Conservation (phyloP, 495 filamentous ascomycete species). For the Choiromyces venosus region DNA sequence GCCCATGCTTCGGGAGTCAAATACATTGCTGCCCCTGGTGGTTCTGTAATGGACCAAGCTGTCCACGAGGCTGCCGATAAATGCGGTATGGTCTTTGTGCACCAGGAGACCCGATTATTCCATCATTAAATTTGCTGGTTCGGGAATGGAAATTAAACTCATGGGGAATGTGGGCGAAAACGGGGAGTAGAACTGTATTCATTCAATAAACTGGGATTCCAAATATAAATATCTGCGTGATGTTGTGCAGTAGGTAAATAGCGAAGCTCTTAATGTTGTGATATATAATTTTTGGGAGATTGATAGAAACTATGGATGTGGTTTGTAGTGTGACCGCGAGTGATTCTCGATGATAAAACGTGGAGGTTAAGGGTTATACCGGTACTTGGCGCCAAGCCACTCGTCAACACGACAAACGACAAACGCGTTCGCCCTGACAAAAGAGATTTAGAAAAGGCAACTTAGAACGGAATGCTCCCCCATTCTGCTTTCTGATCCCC, state of each 20-base stretch:
- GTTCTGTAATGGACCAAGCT: conserved; percentile 84
- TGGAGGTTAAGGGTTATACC: background rate
- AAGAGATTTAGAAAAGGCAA: background rate
- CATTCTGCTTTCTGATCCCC: background rate
- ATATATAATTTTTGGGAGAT: background rate
- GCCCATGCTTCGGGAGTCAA: conserved; percentile 82
- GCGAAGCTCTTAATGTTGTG: background rate
- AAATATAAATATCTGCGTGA: background rate
- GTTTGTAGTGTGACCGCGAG: background rate
- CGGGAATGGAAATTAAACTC: background rate
- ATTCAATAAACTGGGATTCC: background rate
- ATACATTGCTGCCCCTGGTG: conserved; percentile 87
- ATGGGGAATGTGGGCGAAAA: background rate
- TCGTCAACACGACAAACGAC: conserved; percentile 2
- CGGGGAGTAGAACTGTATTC: background rate
- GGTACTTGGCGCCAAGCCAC: conserved; percentile 1
- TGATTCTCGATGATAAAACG: background rate
- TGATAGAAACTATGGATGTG: background rate
- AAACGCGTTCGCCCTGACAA: background rate
- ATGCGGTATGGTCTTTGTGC: conserved; percentile 82
- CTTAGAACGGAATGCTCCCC: background rate
- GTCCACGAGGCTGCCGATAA: conserved; percentile 92
- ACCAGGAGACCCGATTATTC: conserved; percentile 82
- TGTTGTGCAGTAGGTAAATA: background rate
- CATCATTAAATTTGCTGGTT: conserved; percentile 48